phyloP scores from a whole-genome alignment of 1,284 basidiomycete species.

The Moniliella sp. region DNA sequence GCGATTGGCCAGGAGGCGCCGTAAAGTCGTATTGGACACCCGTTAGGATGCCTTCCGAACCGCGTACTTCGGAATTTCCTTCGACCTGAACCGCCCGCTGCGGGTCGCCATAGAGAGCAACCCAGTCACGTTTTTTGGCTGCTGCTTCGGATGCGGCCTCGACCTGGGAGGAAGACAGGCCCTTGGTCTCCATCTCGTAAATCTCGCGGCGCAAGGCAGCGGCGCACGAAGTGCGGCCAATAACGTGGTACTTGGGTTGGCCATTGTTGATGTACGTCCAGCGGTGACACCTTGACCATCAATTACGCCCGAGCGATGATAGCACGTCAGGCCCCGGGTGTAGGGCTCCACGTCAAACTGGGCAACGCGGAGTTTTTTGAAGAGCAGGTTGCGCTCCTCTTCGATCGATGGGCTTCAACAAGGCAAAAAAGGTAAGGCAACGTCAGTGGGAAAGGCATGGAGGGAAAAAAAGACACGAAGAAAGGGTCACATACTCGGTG shows the following conservation, averaged over 20 bases:
- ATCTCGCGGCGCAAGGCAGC: constrained; percentile 17
- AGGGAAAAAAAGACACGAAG: not conserved
- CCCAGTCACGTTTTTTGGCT: constrained; percentile 5
- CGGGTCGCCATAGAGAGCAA: constrained; percentile 6
- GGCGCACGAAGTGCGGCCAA: constrained; percentile 15
- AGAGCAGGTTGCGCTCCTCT: constrained; percentile 21
- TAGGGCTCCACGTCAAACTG: constrained; percentile 32
- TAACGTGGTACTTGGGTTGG: constrained; percentile 11
- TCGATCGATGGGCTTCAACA: constrained; percentile 4
- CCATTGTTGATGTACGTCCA: constrained; percentile 29
- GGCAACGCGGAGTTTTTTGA: constrained; percentile 28
- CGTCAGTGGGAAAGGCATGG: not conserved
- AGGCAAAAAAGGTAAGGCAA: not conserved
- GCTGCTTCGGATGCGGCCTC: constrained; percentile 4
- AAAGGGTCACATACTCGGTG: constrained; percentile 5
- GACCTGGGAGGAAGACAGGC: constrained; percentile 3
- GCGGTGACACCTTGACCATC: constrained; percentile 23
- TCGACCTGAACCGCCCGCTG: constrained; percentile 5
- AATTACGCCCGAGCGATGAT: constrained; percentile 32
- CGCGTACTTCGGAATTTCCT: too few relatives aligned
- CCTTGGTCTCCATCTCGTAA: constrained; percentile 13
- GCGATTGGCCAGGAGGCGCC: too few relatives aligned
- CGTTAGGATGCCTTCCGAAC: too few relatives aligned
- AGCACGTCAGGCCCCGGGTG: constrained; percentile 24
- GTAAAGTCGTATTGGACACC: too few relatives aligned